Conservation (phyloP, 495 filamentous ascomycete genomes). For the Immersiella caudata region DNA sequence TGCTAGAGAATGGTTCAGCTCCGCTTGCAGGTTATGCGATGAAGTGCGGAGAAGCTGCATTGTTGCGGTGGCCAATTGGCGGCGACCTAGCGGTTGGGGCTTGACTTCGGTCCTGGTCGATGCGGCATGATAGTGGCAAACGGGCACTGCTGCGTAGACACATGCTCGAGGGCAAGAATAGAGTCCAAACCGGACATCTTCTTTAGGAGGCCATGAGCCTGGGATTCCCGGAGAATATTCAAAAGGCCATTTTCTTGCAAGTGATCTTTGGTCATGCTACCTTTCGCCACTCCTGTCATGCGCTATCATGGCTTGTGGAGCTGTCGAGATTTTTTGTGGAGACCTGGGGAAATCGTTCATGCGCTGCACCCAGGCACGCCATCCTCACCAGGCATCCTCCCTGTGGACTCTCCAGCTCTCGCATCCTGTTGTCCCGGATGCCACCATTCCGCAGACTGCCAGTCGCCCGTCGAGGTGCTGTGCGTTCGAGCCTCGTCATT, state of each 20-base stretch:
- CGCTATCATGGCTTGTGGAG: constrained; percentile 5
- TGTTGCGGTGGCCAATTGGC: constrained; percentile 10
- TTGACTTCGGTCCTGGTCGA: not conserved
- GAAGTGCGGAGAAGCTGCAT: not conserved
- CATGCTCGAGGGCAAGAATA: no score
- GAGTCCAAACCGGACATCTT: no score
- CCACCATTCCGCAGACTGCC: constrained; percentile 7
- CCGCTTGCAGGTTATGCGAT: constrained; percentile 11
- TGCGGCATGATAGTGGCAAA: constrained; percentile 16
- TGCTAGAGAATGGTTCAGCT: not conserved
- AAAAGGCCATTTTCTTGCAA: not conserved
- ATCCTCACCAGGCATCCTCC: not conserved
- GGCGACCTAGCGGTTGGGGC: not conserved
- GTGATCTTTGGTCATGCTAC: not conserved
- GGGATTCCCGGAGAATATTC: not conserved
- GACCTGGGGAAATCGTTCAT: constrained; percentile 16
- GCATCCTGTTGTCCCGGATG: constrained; percentile 15
- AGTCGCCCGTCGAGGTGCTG: not conserved
- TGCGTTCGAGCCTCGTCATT: constrained; percentile 18
- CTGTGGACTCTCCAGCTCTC: not conserved
- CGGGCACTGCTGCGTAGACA: not conserved
- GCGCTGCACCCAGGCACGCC: not conserved
- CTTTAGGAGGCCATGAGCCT: not conserved
- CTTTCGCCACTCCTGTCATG: constrained; percentile 18
- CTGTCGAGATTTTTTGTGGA: constrained; percentile 7